Base-by-base conservation (phyloP, 169 alveolate genomes). In the Eimeria necatrix region DNA sequence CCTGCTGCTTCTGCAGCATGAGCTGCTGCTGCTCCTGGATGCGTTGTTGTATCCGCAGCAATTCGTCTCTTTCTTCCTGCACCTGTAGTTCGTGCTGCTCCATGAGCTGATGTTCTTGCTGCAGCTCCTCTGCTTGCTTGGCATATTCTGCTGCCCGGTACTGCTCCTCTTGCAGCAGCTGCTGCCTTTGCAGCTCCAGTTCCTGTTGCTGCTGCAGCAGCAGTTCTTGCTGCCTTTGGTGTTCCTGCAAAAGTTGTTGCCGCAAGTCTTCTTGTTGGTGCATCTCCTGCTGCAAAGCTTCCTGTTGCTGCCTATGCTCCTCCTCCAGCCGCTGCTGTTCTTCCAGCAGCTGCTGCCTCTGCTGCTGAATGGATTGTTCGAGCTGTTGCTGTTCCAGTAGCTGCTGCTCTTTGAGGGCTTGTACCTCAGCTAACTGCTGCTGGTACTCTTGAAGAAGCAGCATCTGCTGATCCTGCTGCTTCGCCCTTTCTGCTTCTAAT, bases 41-140 rank as follows among this genome's bases (percentile, higher is more conserved):
- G n/a, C 22, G 73, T 51, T 81, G 90, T 73, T 81, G 90, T 71
- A 81, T 48, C 71, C 24, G 22, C 68, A 81, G 90, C 73, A 81
- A 32, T 52, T 81, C 53, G 51, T 81, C 53, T 41, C 73, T 46
- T 22, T 53, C 73, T 51, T 81, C 73, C 90, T 52, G 90, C 90
- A 81, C 90, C 90, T 81, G 73, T 8, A 81, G 41, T 22, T 81
- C 90, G 68, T 81, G 90, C 90, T 81, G 90, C 90, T 81, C 73
- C 71, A 81, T 32, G 3, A 53, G 68, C 90, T 81, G 74, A 22
- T 52, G 90, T 9, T n/a, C 74, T 6, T 18, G 71, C 71, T 81
- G 73, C 73, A 53, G 53, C 73, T 81, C 90, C 18, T 51, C 90
- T 41, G 71, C 14, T 24, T 81, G 90, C 0, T 7, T 53, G 14